These are phyloP conservation scores for Gossypium gossypioides DNA, from an alignment of 441 rosid species.

Conservation along the genomic window DNA sequence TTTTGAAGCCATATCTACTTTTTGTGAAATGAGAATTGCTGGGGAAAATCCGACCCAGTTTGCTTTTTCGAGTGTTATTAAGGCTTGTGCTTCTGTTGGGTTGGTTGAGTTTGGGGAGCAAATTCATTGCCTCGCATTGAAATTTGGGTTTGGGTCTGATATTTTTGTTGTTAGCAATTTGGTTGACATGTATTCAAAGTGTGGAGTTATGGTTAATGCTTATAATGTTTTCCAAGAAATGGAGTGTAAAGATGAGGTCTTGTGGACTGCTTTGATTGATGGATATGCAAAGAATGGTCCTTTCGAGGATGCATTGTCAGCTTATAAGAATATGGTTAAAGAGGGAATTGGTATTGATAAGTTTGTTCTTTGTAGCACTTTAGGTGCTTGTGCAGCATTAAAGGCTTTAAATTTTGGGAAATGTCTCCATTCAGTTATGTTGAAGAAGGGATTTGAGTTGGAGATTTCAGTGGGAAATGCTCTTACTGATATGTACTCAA, in stretches of 20 bases:
- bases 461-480: constrained; percentile 17
- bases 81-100: constrained; percentile 25
- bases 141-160: constrained; percentile 13
- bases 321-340: constrained; percentile 13
- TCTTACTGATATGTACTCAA: constrained; percentile 20
- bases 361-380: constrained; percentile 17
- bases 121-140: constrained; percentile 18
- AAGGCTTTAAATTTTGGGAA: constrained; percentile 14
- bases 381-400: constrained; percentile 18
- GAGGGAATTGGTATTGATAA: constrained; percentile 14
- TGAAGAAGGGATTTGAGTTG: constrained; percentile 15
- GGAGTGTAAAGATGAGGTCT: constrained; percentile 17
- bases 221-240: constrained; percentile 19
- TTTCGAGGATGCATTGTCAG: constrained; percentile 19
- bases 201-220: constrained; percentile 16
- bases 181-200: constrained; percentile 19
- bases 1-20: constrained; percentile 19
- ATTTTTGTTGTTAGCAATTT: constrained; percentile 16
- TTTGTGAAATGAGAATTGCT: constrained; percentile 18
- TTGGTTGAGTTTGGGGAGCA: constrained; percentile 22
- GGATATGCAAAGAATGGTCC: constrained; percentile 20
- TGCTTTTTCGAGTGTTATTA: constrained; percentile 23
- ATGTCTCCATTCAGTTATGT: constrained; percentile 12
- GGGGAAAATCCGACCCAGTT: constrained; percentile 21
- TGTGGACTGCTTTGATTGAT: constrained; percentile 24